phyloP scores from a whole-genome alignment of 352 stramenopile species.

The Peronospora belbahrii region DNA sequence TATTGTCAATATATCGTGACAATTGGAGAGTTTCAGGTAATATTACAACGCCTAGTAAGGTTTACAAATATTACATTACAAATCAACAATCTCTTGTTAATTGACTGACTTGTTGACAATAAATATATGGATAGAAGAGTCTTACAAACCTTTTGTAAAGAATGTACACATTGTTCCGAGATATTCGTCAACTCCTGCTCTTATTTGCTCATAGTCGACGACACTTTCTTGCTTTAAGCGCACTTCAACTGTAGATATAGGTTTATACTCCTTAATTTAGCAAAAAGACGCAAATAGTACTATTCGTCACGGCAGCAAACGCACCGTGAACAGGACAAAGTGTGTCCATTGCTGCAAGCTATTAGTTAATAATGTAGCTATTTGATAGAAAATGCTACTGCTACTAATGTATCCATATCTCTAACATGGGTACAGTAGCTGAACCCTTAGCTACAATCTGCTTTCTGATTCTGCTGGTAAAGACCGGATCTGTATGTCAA shows the following conservation, averaged over 20 bases:
- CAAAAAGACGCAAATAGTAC: too few relatives aligned
- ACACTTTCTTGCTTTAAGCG: slow-evolving; percentile 43
- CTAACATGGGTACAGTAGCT: too few relatives aligned
- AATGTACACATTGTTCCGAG: slow-evolving; percentile 19
- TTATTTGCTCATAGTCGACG: slow-evolving; percentile 31
- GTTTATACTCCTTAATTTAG: too few relatives aligned
- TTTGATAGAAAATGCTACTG: too few relatives aligned
- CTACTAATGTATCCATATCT: too few relatives aligned
- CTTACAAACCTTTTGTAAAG: slow-evolving; percentile 23
- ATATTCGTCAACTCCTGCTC: slow-evolving; percentile 15
- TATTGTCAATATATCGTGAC: slow-evolving; percentile 25
- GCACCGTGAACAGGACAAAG: slow-evolving; percentile 23
- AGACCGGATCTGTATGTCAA: too few relatives aligned
- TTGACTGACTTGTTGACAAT: too few relatives aligned
- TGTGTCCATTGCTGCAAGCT: slow-evolving; percentile 4
- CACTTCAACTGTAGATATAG: slow-evolving; percentile 60
- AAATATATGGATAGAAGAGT: not conserved
- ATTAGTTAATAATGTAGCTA: too few relatives aligned
- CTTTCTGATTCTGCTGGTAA: too few relatives aligned
- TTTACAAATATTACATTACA: too few relatives aligned
- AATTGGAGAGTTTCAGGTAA: slow-evolving; percentile 24
- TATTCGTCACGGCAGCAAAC: not conserved
- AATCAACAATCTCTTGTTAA: too few relatives aligned
- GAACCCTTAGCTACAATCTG: too few relatives aligned
- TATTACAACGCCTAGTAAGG: slow-evolving; percentile 28